Evolutionary conservation across 2,329 filamentous ascomycete species (phyloP).

Genomic region (Coniochaeta sp.): DNA sequence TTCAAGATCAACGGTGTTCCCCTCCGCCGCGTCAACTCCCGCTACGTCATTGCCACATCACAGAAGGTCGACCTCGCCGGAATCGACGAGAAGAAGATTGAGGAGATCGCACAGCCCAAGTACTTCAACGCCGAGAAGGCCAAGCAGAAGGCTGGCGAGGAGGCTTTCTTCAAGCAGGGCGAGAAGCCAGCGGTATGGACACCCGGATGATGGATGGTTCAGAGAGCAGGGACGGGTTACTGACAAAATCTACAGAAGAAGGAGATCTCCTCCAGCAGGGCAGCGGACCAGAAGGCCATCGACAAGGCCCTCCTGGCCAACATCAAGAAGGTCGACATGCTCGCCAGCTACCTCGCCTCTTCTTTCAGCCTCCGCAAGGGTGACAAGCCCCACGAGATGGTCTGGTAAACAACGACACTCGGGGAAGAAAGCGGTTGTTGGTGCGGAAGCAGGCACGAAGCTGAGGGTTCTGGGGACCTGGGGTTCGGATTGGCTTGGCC

Average conservation of each 20-base stretch:
- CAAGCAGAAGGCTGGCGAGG: conserved; percentile 93
- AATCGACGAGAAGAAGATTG: conserved; percentile 85
- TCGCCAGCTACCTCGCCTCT: conserved; percentile 87
- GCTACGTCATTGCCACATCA: conserved; percentile 89
- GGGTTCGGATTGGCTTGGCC: conserved; percentile 50
- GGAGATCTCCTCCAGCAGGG: conserved; percentile 83
- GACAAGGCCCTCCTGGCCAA: conserved; percentile 92
- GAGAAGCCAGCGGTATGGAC: conserved; percentile 88
- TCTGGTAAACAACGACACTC: conserved; percentile 65
- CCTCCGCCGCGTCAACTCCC: conserved; percentile 86
- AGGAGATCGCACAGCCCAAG: conserved; percentile 65
- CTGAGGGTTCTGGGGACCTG: conserved; percentile 28
- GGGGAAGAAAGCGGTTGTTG: background rate
- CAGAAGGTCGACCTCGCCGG: conserved; percentile 78
- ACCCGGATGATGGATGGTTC: background rate
- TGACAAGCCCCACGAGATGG: conserved; percentile 99
- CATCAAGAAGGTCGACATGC: conserved; percentile 98
- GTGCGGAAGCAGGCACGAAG: conserved; percentile 12
- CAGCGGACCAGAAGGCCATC: conserved; percentile 95
- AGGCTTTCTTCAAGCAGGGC: conserved; percentile 99
- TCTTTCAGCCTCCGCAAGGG: conserved; percentile 99
- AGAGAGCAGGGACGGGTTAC: background rate
- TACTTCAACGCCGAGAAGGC: conserved; percentile 97
- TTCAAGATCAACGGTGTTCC: conserved; percentile 99
- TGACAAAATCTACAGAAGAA: conserved; percentile 68